A percentile compares a stretch with the other conserved stretches of the same genome.
Evolutionary conservation across 1,139 yeast species (phyloP).

Genomic region (Suhomyces panamericanus): DNA sequence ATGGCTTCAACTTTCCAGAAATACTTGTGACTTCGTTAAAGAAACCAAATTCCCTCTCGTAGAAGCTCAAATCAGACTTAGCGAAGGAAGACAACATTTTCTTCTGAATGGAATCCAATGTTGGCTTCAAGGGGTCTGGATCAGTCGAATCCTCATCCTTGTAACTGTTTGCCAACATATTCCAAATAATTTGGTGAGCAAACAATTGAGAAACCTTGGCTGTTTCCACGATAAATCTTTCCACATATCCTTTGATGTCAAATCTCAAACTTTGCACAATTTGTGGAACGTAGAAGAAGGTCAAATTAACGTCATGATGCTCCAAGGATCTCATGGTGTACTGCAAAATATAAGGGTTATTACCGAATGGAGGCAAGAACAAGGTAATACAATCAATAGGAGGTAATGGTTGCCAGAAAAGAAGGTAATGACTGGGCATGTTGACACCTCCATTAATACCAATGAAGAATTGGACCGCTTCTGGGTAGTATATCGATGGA

Average conservation of each 20-base stretch:
- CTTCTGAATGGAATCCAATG: conserved; percentile 70
- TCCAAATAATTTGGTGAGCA: conserved; percentile 98
- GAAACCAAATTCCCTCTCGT: conserved; percentile 82
- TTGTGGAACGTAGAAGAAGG: conserved; percentile 97
- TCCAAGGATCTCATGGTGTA: conserved; percentile 90
- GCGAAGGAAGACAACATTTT: conserved; percentile 65
- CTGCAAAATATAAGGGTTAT: conserved; percentile 71
- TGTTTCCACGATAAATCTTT: conserved; percentile 85
- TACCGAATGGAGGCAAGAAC: conserved; percentile 74
- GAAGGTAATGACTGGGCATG: conserved; percentile 47
- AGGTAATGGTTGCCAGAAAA: conserved; percentile 74
- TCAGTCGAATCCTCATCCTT: conserved; percentile 81
- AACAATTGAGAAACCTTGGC: conserved; percentile 88
- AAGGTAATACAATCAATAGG: conserved; percentile 87
- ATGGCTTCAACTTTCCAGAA: conserved; percentile 93
- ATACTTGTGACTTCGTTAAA: conserved; percentile 90
- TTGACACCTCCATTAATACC: conserved; percentile 43
- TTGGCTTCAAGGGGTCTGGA: conserved; percentile 85
- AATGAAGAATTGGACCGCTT: conserved; percentile 62
- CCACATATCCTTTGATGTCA: conserved; percentile 82
- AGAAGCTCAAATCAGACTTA: conserved; percentile 61
- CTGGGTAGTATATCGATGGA: conserved; percentile 59
- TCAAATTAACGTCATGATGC: conserved; percentile 79
- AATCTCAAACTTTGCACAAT: conserved; percentile 89
- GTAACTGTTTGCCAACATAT: conserved; percentile 89